Base-by-base conservation (phyloP, 441 rosid species). In the Theobroma grandiflorum region DNA sequence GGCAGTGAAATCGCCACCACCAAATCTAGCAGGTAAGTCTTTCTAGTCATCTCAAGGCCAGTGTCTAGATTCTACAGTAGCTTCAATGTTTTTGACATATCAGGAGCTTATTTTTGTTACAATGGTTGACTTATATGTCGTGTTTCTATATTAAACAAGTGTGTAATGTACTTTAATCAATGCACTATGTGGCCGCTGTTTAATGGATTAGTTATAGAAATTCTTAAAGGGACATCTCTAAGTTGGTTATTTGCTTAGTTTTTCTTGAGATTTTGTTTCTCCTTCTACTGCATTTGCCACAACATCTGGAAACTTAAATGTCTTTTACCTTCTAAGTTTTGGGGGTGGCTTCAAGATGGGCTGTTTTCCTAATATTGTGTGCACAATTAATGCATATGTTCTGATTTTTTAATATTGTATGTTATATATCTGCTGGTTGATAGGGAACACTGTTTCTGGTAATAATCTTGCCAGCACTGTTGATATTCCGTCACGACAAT, bases 361-460 rank as follows among this genome's bases (percentile, higher is more conserved):
- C 9, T 57, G 53, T 50, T 33, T 37, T 38, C 63, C 55, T 52
- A 49, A 57, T 38, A 37, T 58, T 58, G 38, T 65, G 50, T 0
- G 66, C 61, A 55, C 10, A 71, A 52, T 73, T 47, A 42, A 52
- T 40, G 26, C 4, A 63, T 69, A 8, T 80, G 67, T 62, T 26
- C 37, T 74, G 55, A 68, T 26, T 43, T 15, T 59, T 55, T 18
- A 58, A 38, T 22, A 6, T 59, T 69, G 20, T 83, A 15, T 67
- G 57, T 47, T 38, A 64, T 58, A 74, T 33, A 14, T 77, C 68
- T 33, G 58, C 45, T 80, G 47, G 42, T 86, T 80, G 59, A 67
- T 85, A 96, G 99, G 85, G 58, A 93, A 84, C 72, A 81, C 66
- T 78, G 81, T 50, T 81, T 75, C 80, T 52, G 79, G 88, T 43